These are phyloP conservation scores for Daphne laureola DNA, from an alignment of 441 rosid species.

Conservation along the genomic window DNA sequence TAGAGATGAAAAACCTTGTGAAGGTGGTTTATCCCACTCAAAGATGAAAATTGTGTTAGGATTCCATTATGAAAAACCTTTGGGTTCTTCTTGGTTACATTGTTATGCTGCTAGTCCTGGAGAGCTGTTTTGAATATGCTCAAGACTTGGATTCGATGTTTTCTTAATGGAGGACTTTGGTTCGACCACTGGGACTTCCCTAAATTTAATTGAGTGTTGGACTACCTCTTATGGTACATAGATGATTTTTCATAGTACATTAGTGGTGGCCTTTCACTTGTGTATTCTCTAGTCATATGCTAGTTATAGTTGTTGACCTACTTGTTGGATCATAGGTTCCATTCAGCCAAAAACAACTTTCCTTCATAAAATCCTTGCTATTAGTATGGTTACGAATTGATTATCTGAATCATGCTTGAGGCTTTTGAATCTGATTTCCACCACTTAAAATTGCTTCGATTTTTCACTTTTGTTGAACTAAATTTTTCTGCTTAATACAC, in stretches of 20 bases:
- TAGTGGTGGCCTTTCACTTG: neutral
- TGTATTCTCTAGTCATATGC: neutral
- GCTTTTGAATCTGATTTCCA: constrained; percentile 11
- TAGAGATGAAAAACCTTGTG: neutral
- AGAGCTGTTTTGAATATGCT: no score
- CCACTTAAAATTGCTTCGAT: neutral
- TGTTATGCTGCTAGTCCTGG: no score
- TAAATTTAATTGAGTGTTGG: no score
- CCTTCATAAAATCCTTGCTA: neutral
- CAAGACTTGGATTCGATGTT: no score
- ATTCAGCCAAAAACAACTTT: constrained; percentile 8
- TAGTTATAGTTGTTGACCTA: constrained; percentile 8
- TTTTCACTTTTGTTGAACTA: constrained; percentile 4
- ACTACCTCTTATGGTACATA: no score
- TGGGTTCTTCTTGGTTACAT: no score
- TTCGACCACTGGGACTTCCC: no score
- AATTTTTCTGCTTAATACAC: constrained; percentile 21
- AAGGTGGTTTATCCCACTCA: no score
- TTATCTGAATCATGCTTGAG: constrained; percentile 12
- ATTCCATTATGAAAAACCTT: no score
- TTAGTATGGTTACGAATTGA: neutral
- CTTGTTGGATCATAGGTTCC: neutral
- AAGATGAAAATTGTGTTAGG: no score
- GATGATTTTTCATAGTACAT: no score
- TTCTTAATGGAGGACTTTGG: no score